Percentiles rank a stretch among this genome's conserved stretches.
Evolutionary conservation across 345 rosid species (phyloP).

Genomic region (Populus euphratica): DNA sequence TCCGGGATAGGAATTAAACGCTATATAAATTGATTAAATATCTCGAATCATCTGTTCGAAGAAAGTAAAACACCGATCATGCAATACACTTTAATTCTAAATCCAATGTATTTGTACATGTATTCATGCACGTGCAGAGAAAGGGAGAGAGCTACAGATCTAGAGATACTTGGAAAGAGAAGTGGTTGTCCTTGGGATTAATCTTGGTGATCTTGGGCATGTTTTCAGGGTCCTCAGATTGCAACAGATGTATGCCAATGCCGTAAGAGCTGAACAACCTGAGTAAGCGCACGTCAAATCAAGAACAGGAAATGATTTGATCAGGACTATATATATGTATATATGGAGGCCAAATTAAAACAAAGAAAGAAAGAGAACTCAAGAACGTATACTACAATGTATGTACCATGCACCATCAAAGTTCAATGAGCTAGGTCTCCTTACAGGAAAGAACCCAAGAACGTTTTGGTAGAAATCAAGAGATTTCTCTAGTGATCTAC

Average conservation of each 20-base stretch:
- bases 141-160: not conserved
- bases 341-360: not conserved
- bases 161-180: slow-evolving; percentile 65
- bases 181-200: slow-evolving; percentile 64
- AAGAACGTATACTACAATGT: not conserved
- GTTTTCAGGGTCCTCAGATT: slow-evolving; percentile 49
- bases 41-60: too few relatives aligned
- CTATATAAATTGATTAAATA: too few relatives aligned
- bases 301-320: not conserved
- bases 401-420: slow-evolving; percentile 78
- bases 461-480: slow-evolving; percentile 59
- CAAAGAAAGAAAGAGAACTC: not conserved
- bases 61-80: too few relatives aligned
- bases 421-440: slow-evolving; percentile 65
- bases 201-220: slow-evolving; percentile 46
- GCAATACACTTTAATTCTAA: too few relatives aligned
- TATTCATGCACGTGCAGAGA: not conserved
- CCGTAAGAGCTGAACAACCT: slow-evolving; percentile 72
- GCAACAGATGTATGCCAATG: slow-evolving; percentile 64
- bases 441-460: slow-evolving; percentile 65
- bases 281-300: not conserved
- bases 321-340: not conserved
- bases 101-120: too few relatives aligned
- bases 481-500: slow-evolving; percentile 62
- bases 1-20: too few relatives aligned